These are phyloP conservation scores for Discostella stelligera DNA, from an alignment of 352 stramenopile species.

Conservation along the genomic window DNA sequence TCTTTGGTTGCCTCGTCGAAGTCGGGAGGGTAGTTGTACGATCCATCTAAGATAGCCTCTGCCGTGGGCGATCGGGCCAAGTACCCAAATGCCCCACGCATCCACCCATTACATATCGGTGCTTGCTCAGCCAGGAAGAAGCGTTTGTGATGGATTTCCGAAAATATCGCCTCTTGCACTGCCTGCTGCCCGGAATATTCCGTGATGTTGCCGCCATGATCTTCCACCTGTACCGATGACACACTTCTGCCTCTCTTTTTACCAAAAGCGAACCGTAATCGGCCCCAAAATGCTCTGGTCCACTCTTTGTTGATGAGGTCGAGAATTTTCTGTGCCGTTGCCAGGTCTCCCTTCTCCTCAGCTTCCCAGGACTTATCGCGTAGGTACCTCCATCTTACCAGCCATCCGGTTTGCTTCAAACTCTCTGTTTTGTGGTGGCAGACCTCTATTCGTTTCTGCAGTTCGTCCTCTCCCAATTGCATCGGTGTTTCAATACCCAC, in stretches of 20 bases:
- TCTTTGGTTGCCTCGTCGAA: constrained; percentile 13
- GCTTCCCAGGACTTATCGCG: no score
- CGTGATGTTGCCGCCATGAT: no score
- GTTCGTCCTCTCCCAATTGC: no score
- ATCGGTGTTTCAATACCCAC: no score
- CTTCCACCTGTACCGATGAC: no score
- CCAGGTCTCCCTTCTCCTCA: background rate
- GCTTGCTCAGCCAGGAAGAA: constrained; percentile 12
- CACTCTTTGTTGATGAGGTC: constrained; percentile 10
- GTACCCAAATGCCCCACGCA: constrained; percentile 23
- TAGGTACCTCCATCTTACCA: no score
- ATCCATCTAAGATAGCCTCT: constrained; percentile 12
- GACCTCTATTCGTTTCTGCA: no score
- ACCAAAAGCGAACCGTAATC: no score
- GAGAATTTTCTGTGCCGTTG: background rate
- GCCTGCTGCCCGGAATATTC: background rate
- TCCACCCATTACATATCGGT: constrained; percentile 3
- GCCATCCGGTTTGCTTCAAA: no score
- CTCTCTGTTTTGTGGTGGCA: no score
- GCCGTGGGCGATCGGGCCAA: constrained; percentile 2
- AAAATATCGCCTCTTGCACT: background rate
- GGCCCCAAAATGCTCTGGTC: constrained; percentile 4
- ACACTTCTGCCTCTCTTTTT: no score
- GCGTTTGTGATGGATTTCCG: constrained; percentile 5
- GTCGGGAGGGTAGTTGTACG: constrained; percentile 2